phyloP scores from a whole-genome alignment of 768 basidiomycete genomes.

The Pleurotus platypus region DNA sequence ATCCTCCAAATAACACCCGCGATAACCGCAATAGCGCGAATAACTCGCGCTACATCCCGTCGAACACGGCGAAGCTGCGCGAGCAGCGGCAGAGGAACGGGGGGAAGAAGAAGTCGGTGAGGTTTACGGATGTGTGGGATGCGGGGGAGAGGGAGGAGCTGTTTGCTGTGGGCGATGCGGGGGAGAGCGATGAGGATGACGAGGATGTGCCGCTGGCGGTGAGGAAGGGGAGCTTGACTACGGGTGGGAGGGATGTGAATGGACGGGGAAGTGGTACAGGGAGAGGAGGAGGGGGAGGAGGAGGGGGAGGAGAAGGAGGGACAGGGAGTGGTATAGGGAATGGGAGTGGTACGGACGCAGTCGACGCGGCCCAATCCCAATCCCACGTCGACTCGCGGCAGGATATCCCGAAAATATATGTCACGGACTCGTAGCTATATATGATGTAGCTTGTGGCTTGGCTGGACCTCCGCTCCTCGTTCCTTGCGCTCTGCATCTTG shows the following conservation, averaged over 20 bases:
- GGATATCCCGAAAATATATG: not conserved
- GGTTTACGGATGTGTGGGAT: conserved; percentile 3
- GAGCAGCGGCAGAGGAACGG: not conserved
- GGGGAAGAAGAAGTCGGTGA: not conserved
- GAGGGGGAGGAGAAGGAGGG: no score
- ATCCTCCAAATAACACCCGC: no score
- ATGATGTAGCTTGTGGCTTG: not conserved
- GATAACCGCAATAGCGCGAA: not conserved
- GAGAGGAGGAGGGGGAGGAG: no score
- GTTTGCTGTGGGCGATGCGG: not conserved
- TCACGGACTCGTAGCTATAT: not conserved
- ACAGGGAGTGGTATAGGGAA: no score
- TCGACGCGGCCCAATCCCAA: no score
- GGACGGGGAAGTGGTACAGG: no score
- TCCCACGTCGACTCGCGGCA: not conserved
- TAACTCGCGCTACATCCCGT: not conserved
- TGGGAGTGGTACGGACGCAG: no score
- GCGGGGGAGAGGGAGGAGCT: not conserved
- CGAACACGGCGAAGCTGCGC: not conserved
- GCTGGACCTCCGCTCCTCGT: not conserved
- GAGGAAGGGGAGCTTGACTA: no score
- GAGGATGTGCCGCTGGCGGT: not conserved
- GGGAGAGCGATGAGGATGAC: not conserved
- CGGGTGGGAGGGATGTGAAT: no score
- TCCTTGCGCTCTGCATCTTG: not conserved